These are phyloP conservation scores for Wallemia hederae DNA, from an alignment of 1,284 basidiomycete species.

Conservation along the genomic window DNA sequence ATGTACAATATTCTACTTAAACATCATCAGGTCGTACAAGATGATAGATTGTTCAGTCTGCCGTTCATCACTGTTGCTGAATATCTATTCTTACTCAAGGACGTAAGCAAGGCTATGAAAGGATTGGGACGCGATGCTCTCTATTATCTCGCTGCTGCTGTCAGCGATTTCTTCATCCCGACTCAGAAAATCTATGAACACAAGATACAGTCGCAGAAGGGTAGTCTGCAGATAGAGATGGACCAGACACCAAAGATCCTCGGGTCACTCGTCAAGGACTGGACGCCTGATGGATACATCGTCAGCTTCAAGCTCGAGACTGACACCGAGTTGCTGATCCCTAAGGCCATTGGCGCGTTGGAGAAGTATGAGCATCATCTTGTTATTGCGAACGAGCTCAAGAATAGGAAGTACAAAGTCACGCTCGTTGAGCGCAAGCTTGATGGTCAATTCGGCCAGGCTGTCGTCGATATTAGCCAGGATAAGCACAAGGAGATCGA, in stretches of 20 bases:
- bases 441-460: background rate
- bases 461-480: background rate
- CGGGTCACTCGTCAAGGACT: conserved; percentile 70
- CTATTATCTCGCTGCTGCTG: conserved; percentile 92
- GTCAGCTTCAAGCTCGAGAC: conserved; percentile 99
- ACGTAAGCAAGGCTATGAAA: conserved; percentile 29
- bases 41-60: conserved; percentile 48
- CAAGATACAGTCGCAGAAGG: conserved; percentile 3
- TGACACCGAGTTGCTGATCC: conserved; percentile 48
- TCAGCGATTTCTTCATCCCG: conserved; percentile 91
- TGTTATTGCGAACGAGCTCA: conserved; percentile 81
- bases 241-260: conserved; percentile 94
- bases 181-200: conserved; percentile 25
- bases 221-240: conserved; percentile 73
- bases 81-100: conserved; percentile 72
- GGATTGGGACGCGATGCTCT: conserved; percentile 37
- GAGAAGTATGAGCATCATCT: conserved; percentile 88
- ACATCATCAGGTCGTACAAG: conserved; percentile 49
- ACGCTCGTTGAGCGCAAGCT: conserved; percentile 38
- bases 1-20: conserved; percentile 43
- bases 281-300: conserved; percentile 69
- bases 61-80: conserved; percentile 88
- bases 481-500: background rate
- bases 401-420: conserved; percentile 65
- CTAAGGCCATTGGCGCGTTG: conserved; percentile 63